Base-by-base conservation (phyloP, 306 rosid species). In the Cicer chorassanicum region DNA sequence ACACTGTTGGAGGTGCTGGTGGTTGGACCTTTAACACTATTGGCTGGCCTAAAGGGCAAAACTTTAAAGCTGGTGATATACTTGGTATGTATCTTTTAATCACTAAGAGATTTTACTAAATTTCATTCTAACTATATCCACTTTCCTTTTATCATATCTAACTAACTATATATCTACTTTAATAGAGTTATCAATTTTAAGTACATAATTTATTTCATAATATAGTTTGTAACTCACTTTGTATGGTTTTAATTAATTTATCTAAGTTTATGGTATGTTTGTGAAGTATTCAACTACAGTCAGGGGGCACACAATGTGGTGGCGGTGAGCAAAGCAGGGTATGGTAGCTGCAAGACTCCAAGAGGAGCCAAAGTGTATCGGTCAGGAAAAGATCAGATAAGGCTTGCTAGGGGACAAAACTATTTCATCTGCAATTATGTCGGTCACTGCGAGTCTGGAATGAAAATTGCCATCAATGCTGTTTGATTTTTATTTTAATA, bases 61-160 rank as follows among this genome's bases (percentile, higher is more conserved):
- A 46, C 24, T 90, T 93, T 7, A 73, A 76, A 3, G 93, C 97
- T 4, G 98, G 98, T 18, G 98, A 93, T 83, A 84, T 77, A 4
- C 89, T 92, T 13, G 94, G 98, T 90, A 15, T 57, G 82, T 57
- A 42, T 9, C 49, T 64, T 15, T 12, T 9, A 3, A 40, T 14
- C 6, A 7, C 8, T 11, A 14, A 4, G 19, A 11, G 48, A 9
- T 8, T 44, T 44, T 44, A 44, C 2, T 44, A 8, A 44, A 43
- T 24, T 24, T 24, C 34, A 24, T 24, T 24, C 34, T 24, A 24
- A 24, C 34, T 24, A 24, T 3, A 24, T 24, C 34, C 34, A 24
- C 34, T 24, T 24, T 24, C 34, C 34, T 24, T 0, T 24, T 24
- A 24, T 24, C 34, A 24, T 24, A 24, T 24, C 34, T 24, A 24